Evolutionary conservation across 2,329 filamentous ascomycete species (phyloP).

Genomic region (Verticillium tricorpus): DNA sequence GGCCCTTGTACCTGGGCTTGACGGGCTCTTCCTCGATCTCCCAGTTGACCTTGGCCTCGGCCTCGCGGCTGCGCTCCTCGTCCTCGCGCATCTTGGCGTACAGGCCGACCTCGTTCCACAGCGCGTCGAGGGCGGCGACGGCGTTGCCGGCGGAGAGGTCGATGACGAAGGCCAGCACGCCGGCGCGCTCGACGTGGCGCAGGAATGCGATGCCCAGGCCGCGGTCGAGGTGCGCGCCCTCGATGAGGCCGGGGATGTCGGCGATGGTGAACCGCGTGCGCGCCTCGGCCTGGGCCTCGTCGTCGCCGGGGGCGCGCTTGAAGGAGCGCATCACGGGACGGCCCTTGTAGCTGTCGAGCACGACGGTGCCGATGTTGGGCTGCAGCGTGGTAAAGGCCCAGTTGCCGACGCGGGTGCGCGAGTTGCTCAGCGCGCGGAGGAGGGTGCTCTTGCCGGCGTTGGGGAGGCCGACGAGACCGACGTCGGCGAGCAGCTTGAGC

Average conservation of each 20-base stretch:
- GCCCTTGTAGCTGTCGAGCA: slow-evolving; percentile 82
- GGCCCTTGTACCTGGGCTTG: slow-evolving; percentile 1
- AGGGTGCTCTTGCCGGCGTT: slow-evolving; percentile 97
- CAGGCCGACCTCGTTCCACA: slow-evolving; percentile 87
- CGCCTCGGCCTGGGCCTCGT: slow-evolving; percentile 31
- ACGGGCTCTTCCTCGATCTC: slow-evolving; percentile 44
- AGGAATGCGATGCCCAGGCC: slow-evolving; percentile 90
- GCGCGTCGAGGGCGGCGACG: slow-evolving; percentile 68
- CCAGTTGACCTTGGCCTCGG: slow-evolving; percentile 52
- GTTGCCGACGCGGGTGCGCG: slow-evolving; percentile 80
- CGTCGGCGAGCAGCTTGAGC: slow-evolving; percentile 89
- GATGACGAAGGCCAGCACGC: slow-evolving; percentile 88
- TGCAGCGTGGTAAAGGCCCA: slow-evolving; percentile 97
- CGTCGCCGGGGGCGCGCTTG: slow-evolving; percentile 15
- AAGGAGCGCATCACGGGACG: slow-evolving; percentile 51
- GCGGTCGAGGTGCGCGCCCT: slow-evolving; percentile 86
- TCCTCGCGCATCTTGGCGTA: slow-evolving; percentile 79
- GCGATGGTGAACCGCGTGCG: slow-evolving; percentile 87
- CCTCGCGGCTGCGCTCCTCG: slow-evolving; percentile 61
- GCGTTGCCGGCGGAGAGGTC: slow-evolving; percentile 79
- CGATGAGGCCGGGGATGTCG: slow-evolving; percentile 90
- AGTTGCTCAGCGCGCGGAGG: slow-evolving; percentile 80
- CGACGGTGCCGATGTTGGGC: slow-evolving; percentile 92
- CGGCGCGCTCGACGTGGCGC: slow-evolving; percentile 88
- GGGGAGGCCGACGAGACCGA: slow-evolving; percentile 88